Conservation (phyloP, 495 filamentous ascomycete genomes). For the Penicillium ochrochloron region DNA sequence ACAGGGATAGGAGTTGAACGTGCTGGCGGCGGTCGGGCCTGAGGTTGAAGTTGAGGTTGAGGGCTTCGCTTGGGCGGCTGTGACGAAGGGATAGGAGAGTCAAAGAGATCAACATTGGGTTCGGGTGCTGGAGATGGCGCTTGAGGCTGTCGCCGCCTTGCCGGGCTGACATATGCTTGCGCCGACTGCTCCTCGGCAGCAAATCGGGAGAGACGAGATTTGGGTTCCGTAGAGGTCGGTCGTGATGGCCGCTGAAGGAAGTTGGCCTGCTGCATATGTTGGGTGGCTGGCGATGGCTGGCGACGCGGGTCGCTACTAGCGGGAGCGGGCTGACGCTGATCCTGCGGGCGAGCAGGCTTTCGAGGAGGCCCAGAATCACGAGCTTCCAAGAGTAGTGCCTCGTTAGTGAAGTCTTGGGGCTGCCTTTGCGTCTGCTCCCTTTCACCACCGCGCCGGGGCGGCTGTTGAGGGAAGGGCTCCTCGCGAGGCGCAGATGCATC, state of each 20-base stretch:
- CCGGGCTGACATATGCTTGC: constrained; percentile 88
- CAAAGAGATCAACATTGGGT: constrained; percentile 62
- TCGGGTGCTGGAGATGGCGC: constrained; percentile 48
- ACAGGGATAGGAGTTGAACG: constrained; percentile 43
- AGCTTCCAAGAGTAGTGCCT: constrained; percentile 87
- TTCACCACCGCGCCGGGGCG: constrained; percentile 23
- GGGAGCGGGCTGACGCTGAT: constrained; percentile 27
- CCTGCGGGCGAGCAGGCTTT: constrained; percentile 41
- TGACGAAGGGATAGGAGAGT: constrained; percentile 46
- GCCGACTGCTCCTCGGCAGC: constrained; percentile 79
- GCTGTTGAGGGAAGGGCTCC: constrained; percentile 26
- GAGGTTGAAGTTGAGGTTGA: constrained; percentile 38
- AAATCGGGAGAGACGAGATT: constrained; percentile 67
- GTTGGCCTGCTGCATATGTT: constrained; percentile 39
- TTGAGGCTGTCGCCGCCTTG: constrained; percentile 72
- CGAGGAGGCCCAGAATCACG: constrained; percentile 47
- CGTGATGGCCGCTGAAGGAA: constrained; percentile 48
- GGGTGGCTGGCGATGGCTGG: constrained; percentile 48
- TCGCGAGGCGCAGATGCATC: constrained; percentile 57
- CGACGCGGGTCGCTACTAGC: constrained; percentile 40
- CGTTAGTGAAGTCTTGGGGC: constrained; percentile 69
- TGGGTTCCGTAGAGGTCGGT: constrained; percentile 54
- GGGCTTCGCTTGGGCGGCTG: constrained; percentile 34
- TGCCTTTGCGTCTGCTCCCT: constrained; percentile 30
- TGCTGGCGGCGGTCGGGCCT: constrained; percentile 29